Evolutionary conservation across 2,329 filamentous ascomycete genomes (phyloP).

Genomic region (Blumeria hordei): DNA sequence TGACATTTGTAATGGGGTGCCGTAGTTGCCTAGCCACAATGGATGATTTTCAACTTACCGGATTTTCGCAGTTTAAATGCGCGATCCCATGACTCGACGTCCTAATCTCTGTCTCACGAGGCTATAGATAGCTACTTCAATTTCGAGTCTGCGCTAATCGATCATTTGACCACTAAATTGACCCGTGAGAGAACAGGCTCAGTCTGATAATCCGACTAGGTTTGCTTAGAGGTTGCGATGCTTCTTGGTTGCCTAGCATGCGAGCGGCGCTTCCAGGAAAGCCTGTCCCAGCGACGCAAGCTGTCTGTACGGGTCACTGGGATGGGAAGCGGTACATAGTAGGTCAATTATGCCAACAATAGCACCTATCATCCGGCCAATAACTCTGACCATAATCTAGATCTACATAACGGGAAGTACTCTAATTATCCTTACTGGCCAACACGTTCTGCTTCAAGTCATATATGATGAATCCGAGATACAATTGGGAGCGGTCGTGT

Average conservation of each 20-base stretch:
- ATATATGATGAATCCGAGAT: slow-evolving; percentile 57
- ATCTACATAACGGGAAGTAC: slow-evolving; percentile 77
- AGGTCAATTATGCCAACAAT: slow-evolving; percentile 15
- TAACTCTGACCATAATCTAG: slow-evolving; percentile 20
- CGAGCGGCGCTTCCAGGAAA: slow-evolving; percentile 57
- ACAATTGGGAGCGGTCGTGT: slow-evolving; percentile 44
- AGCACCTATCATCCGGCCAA: neutral
- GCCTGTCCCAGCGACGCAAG: slow-evolving; percentile 55
- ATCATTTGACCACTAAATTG: too few relatives aligned
- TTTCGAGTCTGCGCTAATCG: too few relatives aligned
- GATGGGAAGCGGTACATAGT: slow-evolving; percentile 49
- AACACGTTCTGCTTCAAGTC: slow-evolving; percentile 60
- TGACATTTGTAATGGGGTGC: too few relatives aligned
- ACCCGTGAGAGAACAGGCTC: too few relatives aligned
- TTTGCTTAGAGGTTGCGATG: too few relatives aligned
- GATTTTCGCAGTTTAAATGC: too few relatives aligned
- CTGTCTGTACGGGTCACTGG: slow-evolving; percentile 51
- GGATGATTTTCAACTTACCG: too few relatives aligned
- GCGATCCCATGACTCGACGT: too few relatives aligned
- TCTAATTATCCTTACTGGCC: slow-evolving; percentile 56
- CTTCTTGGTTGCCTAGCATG: slow-evolving; percentile 25
- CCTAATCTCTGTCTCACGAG: too few relatives aligned
- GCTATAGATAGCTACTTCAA: too few relatives aligned
- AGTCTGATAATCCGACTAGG: too few relatives aligned
- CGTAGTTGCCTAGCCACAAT: too few relatives aligned